Base-by-base conservation (phyloP, 23 red algal species). In the Gracilaria gracilis region DNA sequence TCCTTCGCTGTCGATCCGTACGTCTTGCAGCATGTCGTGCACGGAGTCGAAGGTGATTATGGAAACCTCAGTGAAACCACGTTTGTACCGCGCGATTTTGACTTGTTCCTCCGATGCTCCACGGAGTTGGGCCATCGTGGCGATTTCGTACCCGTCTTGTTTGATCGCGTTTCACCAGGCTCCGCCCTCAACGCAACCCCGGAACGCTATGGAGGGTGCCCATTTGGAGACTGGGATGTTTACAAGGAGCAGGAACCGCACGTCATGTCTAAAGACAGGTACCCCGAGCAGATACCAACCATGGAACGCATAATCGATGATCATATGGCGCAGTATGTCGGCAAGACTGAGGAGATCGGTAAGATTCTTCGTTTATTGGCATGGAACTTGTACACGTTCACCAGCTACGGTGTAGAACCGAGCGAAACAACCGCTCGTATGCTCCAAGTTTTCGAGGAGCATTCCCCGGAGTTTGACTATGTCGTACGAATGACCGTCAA, bases 291-390 rank as follows among this genome's bases (percentile, higher is more conserved):
- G 48, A 29, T 79, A 13, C 29, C 27, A 2, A 46, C 14, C 19
- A 79, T 79, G 74, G 74, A 79, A 19, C 39, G 48, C 40, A 50
- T 79, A 3, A 79, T 79, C 27, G 74, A 79, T 24, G 74, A 79
- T 12, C 74, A 79, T 29, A 46, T 79, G 34, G 39, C 34, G 16
- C 27, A 79, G 74, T 79, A 50, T 48, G 37, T 79, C 37, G 74
- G 74, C 48, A 79, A 79, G 74, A 79, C 34, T n/a, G 74, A 48
- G 14, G 74, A 79, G 33, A 2, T 79, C 37, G 74, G 74, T 20
- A 79, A 46, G 2, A 46, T 79, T 48, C 2, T 79, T 6, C 39
- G 74, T 50, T n/a, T 79, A 35, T 48, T 79, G 32, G 35, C 49
- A 11, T 79, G 74, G 74, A 79, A 79, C 74, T 48, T 79, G 74